A percentile compares a stretch with the other conserved stretches of the same genome.
Conservation (phyloP, 148 eudicot species). For the Amaranthus cruentus region DNA sequence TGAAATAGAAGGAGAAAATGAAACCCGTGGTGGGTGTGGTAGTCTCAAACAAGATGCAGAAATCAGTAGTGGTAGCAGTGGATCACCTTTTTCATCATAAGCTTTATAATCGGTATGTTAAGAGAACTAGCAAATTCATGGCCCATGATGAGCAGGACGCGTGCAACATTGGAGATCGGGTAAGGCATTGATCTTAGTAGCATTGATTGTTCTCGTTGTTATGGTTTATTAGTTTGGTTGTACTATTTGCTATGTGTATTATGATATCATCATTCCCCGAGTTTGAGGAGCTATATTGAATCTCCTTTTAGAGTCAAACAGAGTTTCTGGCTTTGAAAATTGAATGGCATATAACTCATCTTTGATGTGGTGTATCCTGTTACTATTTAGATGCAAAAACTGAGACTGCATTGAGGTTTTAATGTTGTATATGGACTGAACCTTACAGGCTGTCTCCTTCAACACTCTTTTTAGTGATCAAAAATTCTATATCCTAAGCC, state of each 20-base stretch:
- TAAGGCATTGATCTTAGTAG: constrained; percentile 13
- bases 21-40: constrained; percentile 50
- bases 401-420: no score
- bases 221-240: background rate
- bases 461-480: no score
- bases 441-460: no score
- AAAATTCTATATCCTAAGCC: no score
- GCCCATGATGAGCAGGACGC: constrained; percentile 48
- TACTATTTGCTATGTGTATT: background rate
- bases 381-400: no score
- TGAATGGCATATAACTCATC: no score
- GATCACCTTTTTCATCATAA: constrained; percentile 44
- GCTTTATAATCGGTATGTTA: constrained; percentile 35
- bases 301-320: no score
- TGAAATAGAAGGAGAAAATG: constrained; percentile 24
- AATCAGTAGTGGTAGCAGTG: constrained; percentile 48
- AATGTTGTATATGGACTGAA: no score
- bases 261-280: background rate
- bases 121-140: constrained; percentile 49
- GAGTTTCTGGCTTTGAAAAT: no score
- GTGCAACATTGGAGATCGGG: constrained; percentile 51
- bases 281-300: no score
- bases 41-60: constrained; percentile 57
- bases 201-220: background rate
- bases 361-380: no score